Percentiles rank a stretch among this genome's conserved stretches.
Evolutionary conservation across 176 grass and related monocot species (phyloP).

Genomic region (Aegilops bicornis): DNA sequence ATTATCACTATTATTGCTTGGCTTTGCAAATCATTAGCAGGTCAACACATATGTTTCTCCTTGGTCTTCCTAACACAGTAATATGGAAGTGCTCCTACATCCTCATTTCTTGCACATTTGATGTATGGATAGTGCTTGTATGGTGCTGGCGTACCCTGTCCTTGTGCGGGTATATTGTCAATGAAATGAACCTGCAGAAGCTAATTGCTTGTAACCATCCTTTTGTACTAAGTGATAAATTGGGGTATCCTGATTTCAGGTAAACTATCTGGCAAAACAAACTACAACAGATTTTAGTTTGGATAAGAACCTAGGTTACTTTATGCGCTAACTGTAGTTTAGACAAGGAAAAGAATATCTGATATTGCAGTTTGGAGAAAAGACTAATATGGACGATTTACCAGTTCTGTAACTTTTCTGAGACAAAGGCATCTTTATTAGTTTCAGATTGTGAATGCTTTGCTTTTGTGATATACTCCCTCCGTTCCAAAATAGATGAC

Average conservation of each 20-base stretch:
- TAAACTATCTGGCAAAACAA: neutral
- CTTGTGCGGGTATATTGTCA: constrained; percentile 12
- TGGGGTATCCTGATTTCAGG: neutral
- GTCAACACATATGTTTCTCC: neutral
- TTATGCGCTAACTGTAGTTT: neutral
- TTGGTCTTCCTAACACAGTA: neutral
- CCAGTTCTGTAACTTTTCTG: neutral
- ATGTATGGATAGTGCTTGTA: neutral
- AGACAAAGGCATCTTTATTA: neutral
- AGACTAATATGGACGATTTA: neutral
- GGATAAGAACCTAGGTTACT: neutral
- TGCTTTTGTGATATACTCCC: constrained; percentile 8
- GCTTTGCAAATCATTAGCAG: neutral
- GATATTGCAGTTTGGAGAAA: constrained; percentile 12
- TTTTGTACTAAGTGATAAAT: neutral
- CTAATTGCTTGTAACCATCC: neutral
- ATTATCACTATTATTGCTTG: neutral
- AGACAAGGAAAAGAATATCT: neutral
- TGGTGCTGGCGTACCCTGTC: neutral
- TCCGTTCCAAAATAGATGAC: no score
- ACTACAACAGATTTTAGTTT: constrained; percentile 1
- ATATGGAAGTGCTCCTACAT: neutral
- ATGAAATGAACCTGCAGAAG: constrained; percentile 11
- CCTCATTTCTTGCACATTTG: neutral
- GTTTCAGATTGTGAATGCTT: neutral